Percentiles rank a stretch among this genome's conserved stretches.
Conservation (phyloP, 2,329 filamentous ascomycete genomes). For the Ophiostoma populinum region DNA sequence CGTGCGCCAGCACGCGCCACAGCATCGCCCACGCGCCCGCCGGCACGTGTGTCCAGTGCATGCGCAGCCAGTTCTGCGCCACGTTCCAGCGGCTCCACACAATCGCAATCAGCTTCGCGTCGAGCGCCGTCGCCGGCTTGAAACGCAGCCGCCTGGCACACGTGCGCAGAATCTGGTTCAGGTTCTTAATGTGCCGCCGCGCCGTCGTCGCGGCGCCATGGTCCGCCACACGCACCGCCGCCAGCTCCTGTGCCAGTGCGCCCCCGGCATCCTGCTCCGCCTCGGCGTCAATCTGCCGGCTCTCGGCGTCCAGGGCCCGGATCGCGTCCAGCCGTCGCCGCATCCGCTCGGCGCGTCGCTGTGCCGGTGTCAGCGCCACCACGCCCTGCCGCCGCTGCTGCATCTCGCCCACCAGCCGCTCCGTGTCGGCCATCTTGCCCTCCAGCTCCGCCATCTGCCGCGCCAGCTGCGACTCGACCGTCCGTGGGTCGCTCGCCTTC, state of each 20-base stretch:
- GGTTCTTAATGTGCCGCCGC: slow-evolving; percentile 12
- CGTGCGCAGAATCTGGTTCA: slow-evolving; percentile 17
- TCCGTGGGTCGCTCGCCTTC: slow-evolving; percentile 22
- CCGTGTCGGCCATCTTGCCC: slow-evolving; percentile 14
- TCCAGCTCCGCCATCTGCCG: slow-evolving; percentile 21
- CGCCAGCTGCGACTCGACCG: slow-evolving; percentile 23
- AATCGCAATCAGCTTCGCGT: slow-evolving; percentile 15
- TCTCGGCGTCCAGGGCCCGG: neutral
- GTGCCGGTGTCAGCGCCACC: neutral
- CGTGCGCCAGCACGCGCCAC: slow-evolving; percentile 43
- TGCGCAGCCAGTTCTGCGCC: slow-evolving; percentile 26
- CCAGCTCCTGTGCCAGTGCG: neutral
- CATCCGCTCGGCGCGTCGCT: slow-evolving; percentile 6
- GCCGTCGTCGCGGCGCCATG: slow-evolving; percentile 12
- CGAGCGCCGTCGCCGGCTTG: slow-evolving; percentile 12
- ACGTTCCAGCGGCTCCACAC: slow-evolving; percentile 33
- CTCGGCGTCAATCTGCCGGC: slow-evolving; percentile 12
- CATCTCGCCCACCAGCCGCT: slow-evolving; percentile 13
- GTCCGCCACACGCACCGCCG: slow-evolving; percentile 9
- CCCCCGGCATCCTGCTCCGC: slow-evolving; percentile 6
- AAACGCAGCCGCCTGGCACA: slow-evolving; percentile 20
- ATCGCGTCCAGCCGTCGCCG: slow-evolving; percentile 9
- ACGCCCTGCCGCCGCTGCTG: neutral
- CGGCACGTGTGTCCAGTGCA: slow-evolving; percentile 37
- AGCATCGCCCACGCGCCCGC: slow-evolving; percentile 43